These are phyloP conservation scores for Stylosanthes scabra DNA, from an alignment of 331 rosid genomes.

Conservation along the genomic window DNA sequence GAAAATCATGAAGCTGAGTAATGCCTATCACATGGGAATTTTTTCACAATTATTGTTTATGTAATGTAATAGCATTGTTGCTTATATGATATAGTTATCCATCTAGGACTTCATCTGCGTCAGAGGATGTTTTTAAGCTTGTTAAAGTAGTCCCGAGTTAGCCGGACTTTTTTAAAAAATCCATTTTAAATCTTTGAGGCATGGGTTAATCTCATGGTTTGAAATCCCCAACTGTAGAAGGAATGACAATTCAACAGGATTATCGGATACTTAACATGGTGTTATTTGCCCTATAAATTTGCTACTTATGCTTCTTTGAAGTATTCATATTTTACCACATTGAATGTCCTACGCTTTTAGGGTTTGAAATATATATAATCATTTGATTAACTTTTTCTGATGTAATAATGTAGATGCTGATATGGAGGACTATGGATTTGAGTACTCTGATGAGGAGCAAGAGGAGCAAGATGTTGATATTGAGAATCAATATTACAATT, in stretches of 20 bases:
- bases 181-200: slow-evolving; percentile 16
- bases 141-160: not conserved
- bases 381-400: slow-evolving; percentile 3
- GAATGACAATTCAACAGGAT: not conserved
- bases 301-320: slow-evolving; percentile 26
- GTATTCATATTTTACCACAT: slow-evolving; percentile 11
- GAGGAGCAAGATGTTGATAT: slow-evolving; percentile 98
- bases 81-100: not conserved
- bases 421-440: slow-evolving; percentile 97
- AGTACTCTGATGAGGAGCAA: slow-evolving; percentile 96
- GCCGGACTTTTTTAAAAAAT: no score
- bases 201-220: slow-evolving; percentile 5
- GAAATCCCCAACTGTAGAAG: not conserved
- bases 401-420: slow-evolving; percentile 76
- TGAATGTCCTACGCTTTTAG: not conserved
- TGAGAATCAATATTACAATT: slow-evolving; percentile 88
- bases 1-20: no score
- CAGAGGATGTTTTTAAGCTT: not conserved
- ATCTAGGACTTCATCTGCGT: not conserved
- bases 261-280: not conserved
- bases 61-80: not conserved
- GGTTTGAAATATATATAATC: slow-evolving; percentile 4
- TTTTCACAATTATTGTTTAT: no score
- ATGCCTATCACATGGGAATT: no score
- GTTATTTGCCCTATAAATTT: slow-evolving; percentile 12